Base-by-base conservation (phyloP, 352 stramenopile genomes). In the Globisporangium mamillatum region DNA sequence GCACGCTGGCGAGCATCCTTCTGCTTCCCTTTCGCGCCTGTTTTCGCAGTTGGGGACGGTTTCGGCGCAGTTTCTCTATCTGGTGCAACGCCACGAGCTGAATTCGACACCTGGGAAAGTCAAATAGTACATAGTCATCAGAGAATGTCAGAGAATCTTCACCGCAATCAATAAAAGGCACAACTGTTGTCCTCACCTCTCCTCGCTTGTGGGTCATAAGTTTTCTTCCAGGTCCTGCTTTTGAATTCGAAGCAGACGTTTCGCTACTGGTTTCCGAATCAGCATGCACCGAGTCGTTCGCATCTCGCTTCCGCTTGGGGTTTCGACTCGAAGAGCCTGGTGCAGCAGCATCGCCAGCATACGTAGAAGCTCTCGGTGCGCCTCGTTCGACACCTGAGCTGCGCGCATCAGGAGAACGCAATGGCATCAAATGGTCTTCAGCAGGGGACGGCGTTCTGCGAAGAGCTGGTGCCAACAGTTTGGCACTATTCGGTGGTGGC, bases 281-380 rank as follows among this genome's bases (percentile, higher is more conserved):
- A 2, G 38, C 44, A 60, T 25, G 46, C 14, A 58, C 16, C 6
- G 20, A 56, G 2, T 53, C 8, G 5, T 48, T 56, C 18, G 4
- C 55, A 1, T 74, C 69, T 24, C 74, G 76, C 56, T 82, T 82
- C 4, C 76, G 64, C 60, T 80, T 82, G 18, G 70, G 67, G 44
- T 53, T 52, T 22, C 58, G 69, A 41, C 24, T 63, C 12, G n/a
- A 53, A 46, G 29, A 41, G 16, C 4, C 38, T 3, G 48, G 53
- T 16, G 24, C 8, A 27, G 38, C 29, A 7, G 25, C 55, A 60
- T 20, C 29, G n/a, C 24, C 55, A 20, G 8, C 36, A 22, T 46
- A 29, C 1, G 18, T 14, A 18, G 54, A 25, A 10, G 8, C 44
- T 62, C 56, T 22, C 5, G 9, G n/a, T 50, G 20, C 32, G 56